Base-by-base conservation (phyloP, 1,284 basidiomycete species). In the Ustilago lituana region DNA sequence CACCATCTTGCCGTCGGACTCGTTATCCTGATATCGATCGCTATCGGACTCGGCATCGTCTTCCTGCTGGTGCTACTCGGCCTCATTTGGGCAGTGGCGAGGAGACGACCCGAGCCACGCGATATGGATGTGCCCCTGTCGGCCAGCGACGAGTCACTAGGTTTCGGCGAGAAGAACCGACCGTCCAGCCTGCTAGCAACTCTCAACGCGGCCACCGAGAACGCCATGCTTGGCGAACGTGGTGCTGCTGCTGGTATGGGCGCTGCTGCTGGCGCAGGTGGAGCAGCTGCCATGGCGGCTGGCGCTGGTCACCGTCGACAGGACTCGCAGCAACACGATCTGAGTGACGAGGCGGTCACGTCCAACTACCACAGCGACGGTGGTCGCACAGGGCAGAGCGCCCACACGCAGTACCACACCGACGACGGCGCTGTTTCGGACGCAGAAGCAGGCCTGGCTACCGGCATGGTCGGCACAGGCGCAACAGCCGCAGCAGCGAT, bases 11-110 rank as follows among this genome's bases (percentile, higher is more conserved):
- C 93, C 1, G 88, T 89, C 22, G 96, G 94, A 2, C 87, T 98
- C 33, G 93, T 98, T 53, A 97, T 98, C 65, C 87, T 98, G 35
- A 94, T 98, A 73, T 95, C 93, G 5, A 97, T 98, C 73, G 95
- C 94, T 26, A 96, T 98, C 67, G 89, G 92, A 4, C 93, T 94
- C 10, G 95, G 94, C 23, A 88, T 98, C 22, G 92, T 98, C 49
- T 94, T 98, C 84, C 84, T 98, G 1, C 86, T 97, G 20, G 90
- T 92, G 14, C 84, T 96, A 32, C 86, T 94, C 57, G 93, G 92
- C 43, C 90, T 98, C 41, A 84, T 98, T 37, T 92, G 93, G 89
- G 90, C 93, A 0, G 86, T 96, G 12, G 89, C 93, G 81, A 89
- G 91, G 20, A 86, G 92, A 48, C 61, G 63, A 36, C 61, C 68